A percentile compares a stretch with the other conserved stretches of the same genome.
phyloP scores from a whole-genome alignment of 495 filamentous ascomycete genomes.

The Rhizodiscina lignyota region DNA sequence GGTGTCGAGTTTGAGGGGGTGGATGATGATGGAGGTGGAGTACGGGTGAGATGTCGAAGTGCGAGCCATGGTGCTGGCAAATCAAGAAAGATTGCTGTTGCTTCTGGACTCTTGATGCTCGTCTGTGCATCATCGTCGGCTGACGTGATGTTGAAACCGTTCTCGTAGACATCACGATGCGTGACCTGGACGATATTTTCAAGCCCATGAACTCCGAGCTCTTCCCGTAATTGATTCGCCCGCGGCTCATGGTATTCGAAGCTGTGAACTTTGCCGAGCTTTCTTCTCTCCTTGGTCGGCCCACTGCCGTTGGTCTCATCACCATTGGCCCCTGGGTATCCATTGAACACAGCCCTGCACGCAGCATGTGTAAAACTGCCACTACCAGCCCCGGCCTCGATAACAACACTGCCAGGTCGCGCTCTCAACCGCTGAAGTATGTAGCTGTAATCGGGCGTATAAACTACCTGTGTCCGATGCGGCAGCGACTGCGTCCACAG shows the following conservation, averaged over 20 bases:
- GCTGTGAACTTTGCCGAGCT: constrained; percentile 67
- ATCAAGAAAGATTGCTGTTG: constrained; percentile 78
- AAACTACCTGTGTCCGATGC: constrained; percentile 93
- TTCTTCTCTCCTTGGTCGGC: constrained; percentile 15
- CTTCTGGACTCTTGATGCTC: constrained; percentile 40
- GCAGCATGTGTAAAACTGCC: constrained; percentile 91
- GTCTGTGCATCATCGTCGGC: background rate
- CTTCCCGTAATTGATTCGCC: constrained; percentile 50
- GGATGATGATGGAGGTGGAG: constrained; percentile 19
- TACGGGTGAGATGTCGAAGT: constrained; percentile 63
- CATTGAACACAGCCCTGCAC: constrained; percentile 73
- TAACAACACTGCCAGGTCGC: constrained; percentile 59
- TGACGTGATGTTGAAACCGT: constrained; percentile 43
- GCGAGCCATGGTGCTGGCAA: constrained; percentile 88
- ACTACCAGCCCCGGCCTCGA: constrained; percentile 89
- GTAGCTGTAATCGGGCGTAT: constrained; percentile 94
- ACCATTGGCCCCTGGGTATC: constrained; percentile 34
- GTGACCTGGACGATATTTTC: constrained; percentile 60
- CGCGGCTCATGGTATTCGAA: constrained; percentile 83
- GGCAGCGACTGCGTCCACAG: constrained; percentile 81
- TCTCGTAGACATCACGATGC: constrained; percentile 78
- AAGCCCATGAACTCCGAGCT: constrained; percentile 60
- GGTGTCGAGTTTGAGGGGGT: constrained; percentile 4
- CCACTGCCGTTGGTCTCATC: constrained; percentile 1
- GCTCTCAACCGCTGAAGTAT: constrained; percentile 76